Evolutionary conservation across 176 grass and related monocot genomes (phyloP).

Genomic region (Chloris gayana): DNA sequence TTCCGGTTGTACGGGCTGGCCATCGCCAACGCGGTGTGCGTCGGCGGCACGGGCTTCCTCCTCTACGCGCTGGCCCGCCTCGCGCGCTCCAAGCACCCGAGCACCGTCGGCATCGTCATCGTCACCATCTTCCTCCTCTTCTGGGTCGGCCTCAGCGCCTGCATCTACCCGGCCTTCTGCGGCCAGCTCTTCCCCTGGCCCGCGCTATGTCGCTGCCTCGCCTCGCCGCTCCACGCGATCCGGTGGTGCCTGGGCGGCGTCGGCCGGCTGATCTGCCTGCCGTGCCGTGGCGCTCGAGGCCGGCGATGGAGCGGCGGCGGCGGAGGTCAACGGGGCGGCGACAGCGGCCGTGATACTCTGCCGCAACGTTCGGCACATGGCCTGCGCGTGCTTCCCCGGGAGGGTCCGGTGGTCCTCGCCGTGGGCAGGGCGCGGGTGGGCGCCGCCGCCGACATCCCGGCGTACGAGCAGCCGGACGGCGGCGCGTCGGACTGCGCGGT

Average conservation of each 20-base stretch:
- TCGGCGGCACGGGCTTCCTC: slow-evolving; percentile 22
- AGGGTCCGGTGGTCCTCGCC: background rate
- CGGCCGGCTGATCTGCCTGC: background rate
- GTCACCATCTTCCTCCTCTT: no score
- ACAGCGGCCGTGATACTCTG: background rate
- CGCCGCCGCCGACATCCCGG: slow-evolving; percentile 27
- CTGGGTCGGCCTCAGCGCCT: no score
- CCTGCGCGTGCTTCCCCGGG: background rate
- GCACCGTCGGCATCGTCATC: background rate
- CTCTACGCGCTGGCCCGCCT: background rate
- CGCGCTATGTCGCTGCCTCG: background rate
- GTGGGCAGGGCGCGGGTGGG: background rate
- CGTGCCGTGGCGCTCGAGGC: background rate
- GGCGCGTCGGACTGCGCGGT: slow-evolving; percentile 32
- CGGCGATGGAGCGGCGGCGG: background rate
- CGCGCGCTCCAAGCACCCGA: background rate
- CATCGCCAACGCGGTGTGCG: slow-evolving; percentile 6
- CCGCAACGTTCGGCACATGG: background rate
- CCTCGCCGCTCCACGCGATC: background rate
- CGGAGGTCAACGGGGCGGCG: background rate
- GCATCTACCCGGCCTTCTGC: no score
- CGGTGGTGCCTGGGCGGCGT: background rate
- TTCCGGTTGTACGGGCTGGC: background rate
- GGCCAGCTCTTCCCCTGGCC: background rate
- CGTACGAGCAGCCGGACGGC: slow-evolving; percentile 33